Percentiles rank a stretch among this genome's conserved stretches.
phyloP scores from a whole-genome alignment of 169 alveolate species.

The Cryptosporidium baileyi region DNA sequence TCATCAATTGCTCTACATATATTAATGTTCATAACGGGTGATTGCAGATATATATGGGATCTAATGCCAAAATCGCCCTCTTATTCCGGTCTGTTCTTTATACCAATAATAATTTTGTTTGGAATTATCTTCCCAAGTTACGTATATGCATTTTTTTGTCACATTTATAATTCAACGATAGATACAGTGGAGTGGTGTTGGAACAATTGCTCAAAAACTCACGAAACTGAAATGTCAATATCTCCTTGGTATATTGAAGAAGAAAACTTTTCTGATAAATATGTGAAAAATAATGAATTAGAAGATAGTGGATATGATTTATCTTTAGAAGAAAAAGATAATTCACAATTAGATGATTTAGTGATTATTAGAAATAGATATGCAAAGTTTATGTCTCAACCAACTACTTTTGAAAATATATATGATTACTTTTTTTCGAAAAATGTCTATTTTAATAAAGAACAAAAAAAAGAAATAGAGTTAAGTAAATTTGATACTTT shows the following conservation, averaged over 20 bases:
- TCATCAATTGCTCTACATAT: slow-evolving; percentile 6
- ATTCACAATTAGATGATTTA: slow-evolving; percentile 5
- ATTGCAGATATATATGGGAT: slow-evolving; percentile 9
- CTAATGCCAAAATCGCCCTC: neutral
- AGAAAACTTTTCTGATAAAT: neutral
- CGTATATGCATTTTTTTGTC: slow-evolving; percentile 31
- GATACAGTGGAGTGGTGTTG: slow-evolving; percentile 70
- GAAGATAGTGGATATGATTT: neutral
- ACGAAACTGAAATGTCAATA: neutral
- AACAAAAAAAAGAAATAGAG: slow-evolving; percentile 36
- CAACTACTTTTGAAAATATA: slow-evolving; percentile 44
- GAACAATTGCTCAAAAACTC: slow-evolving; percentile 28
- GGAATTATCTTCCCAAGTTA: slow-evolving; percentile 61
- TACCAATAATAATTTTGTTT: slow-evolving; percentile 24
- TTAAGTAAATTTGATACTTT: slow-evolving; percentile 34
- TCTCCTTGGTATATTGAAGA: slow-evolving; percentile 65
- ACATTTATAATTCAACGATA: slow-evolving; percentile 50
- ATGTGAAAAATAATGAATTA: neutral
- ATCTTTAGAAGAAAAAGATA: neutral
- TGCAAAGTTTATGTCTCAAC: slow-evolving; percentile 45
- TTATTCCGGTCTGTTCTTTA: slow-evolving; percentile 24
- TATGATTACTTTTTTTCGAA: slow-evolving; percentile 28
- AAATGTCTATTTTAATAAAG: neutral
- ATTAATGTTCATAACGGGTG: slow-evolving; percentile 7
- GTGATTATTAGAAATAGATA: slow-evolving; percentile 27